phyloP scores from a whole-genome alignment of 176 grass and related monocot species.

The Chloris gayana region DNA sequence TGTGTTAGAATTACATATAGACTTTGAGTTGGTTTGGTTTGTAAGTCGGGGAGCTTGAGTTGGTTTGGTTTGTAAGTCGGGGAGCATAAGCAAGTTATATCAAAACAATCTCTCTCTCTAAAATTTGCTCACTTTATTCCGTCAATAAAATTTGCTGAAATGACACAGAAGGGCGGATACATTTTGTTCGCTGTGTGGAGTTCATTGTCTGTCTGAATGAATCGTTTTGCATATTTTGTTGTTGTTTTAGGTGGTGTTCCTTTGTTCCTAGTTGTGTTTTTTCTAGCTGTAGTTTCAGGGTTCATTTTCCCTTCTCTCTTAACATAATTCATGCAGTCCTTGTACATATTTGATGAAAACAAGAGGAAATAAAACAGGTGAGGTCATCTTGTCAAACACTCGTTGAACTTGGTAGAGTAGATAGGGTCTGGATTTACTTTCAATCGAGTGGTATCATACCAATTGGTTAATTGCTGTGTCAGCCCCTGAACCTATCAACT shows the following conservation, averaged over 20 bases:
- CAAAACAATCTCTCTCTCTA: too few relatives aligned
- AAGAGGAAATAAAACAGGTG: neutral
- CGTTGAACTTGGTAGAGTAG: neutral
- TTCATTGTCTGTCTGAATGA: neutral
- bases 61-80: too few relatives aligned
- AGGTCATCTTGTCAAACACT: neutral
- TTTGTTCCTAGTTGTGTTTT: neutral
- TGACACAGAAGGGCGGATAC: neutral
- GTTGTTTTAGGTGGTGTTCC: neutral
- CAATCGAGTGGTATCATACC: neutral
- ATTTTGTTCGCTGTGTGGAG: too few relatives aligned
- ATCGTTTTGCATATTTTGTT: neutral
- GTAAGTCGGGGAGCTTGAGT: too few relatives aligned
- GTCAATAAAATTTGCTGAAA: too few relatives aligned
- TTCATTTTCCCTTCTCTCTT: too few relatives aligned
- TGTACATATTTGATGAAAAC: neutral
- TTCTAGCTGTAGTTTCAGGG: too few relatives aligned
- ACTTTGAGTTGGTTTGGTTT: too few relatives aligned
- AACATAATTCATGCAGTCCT: too few relatives aligned
- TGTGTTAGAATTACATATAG: too few relatives aligned
- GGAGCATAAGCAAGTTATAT: too few relatives aligned
- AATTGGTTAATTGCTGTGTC: neutral
- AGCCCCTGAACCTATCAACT: neutral
- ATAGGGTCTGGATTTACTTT: neutral
- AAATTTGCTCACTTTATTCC: too few relatives aligned